phyloP scores from a whole-genome alignment of 345 rosid genomes.

The Melastoma malabathricum region DNA sequence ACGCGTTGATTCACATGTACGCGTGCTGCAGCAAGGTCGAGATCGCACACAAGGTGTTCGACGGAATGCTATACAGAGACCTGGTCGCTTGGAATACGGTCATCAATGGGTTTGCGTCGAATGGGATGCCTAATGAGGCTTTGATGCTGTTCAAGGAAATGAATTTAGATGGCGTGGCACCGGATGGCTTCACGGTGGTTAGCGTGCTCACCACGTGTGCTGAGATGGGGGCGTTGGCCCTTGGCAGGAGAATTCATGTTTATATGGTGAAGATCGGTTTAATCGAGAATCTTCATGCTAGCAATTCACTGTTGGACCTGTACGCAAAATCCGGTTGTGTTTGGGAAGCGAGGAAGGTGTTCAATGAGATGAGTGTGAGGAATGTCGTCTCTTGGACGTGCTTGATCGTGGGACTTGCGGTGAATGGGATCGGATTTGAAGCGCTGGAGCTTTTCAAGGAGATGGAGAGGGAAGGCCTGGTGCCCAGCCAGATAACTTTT shows the following conservation, averaged over 20 bases:
- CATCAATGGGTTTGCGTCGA: slow-evolving; percentile 67
- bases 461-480: slow-evolving; percentile 35
- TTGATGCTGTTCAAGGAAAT: slow-evolving; percentile 39
- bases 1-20: slow-evolving; percentile 52
- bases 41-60: slow-evolving; percentile 56
- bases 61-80: slow-evolving; percentile 46
- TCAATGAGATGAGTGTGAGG: slow-evolving; percentile 42
- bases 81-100: slow-evolving; percentile 87
- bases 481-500: slow-evolving; percentile 56
- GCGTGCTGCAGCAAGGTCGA: slow-evolving; percentile 28
- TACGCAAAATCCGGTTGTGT: slow-evolving; percentile 63
- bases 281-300: slow-evolving; percentile 31
- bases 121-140: slow-evolving; percentile 57
- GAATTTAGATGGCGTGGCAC: slow-evolving; percentile 36
- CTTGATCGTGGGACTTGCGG: slow-evolving; percentile 70
- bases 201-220: slow-evolving; percentile 68
- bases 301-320: slow-evolving; percentile 61
- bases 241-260: slow-evolving; percentile 58
- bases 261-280: slow-evolving; percentile 44
- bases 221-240: slow-evolving; percentile 57
- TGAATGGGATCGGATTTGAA: slow-evolving; percentile 68
- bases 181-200: slow-evolving; percentile 75
- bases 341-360: slow-evolving; percentile 38
- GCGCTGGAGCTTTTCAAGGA: slow-evolving; percentile 44
- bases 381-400: slow-evolving; percentile 73